These are phyloP conservation scores for Lentinula detonsa DNA, from an alignment of 768 basidiomycete species.

Conservation along the genomic window DNA sequence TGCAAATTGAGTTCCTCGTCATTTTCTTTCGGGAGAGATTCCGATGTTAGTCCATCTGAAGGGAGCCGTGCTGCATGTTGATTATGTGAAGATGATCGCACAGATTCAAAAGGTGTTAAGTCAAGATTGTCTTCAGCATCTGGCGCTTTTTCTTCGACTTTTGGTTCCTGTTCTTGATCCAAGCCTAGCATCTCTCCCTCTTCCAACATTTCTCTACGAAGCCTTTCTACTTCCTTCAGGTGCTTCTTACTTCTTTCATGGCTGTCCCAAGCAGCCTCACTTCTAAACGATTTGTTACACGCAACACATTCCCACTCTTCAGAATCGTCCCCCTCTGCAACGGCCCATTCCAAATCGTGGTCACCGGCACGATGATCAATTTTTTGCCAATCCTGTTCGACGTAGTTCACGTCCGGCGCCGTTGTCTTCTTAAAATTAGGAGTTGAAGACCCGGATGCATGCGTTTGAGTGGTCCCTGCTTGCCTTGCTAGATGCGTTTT, in stretches of 20 bases:
- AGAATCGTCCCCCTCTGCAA: slow-evolving; percentile 59
- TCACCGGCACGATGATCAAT: slow-evolving; percentile 36
- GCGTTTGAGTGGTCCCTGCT: slow-evolving; percentile 23
- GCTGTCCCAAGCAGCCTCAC: slow-evolving; percentile 92
- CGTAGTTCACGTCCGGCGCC: slow-evolving; percentile 37
- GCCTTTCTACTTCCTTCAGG: slow-evolving; percentile 73
- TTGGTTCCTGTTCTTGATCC: slow-evolving; percentile 22
- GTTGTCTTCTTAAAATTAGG: slow-evolving; percentile 18
- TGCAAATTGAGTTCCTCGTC: slow-evolving; percentile 1
- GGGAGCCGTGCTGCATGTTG: background rate
- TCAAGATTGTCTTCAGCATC: background rate
- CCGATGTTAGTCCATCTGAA: background rate
- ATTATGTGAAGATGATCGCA: slow-evolving; percentile 1
- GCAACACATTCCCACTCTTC: slow-evolving; percentile 97
- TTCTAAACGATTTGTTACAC: slow-evolving; percentile 83
- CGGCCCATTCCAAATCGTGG: slow-evolving; percentile 70
- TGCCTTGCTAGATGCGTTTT: slow-evolving; percentile 55
- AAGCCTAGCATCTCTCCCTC: slow-evolving; percentile 69
- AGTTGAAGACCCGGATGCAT: slow-evolving; percentile 24
- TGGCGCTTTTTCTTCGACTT: slow-evolving; percentile 14
- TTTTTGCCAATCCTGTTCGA: slow-evolving; percentile 91
- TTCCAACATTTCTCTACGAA: slow-evolving; percentile 70
- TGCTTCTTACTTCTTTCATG: slow-evolving; percentile 97
- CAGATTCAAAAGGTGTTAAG: background rate
- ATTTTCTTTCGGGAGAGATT: slow-evolving; percentile 7